These are phyloP conservation scores for Yarrowia hollandica DNA, from an alignment of 805 yeast genomes.

Conservation along the genomic window DNA sequence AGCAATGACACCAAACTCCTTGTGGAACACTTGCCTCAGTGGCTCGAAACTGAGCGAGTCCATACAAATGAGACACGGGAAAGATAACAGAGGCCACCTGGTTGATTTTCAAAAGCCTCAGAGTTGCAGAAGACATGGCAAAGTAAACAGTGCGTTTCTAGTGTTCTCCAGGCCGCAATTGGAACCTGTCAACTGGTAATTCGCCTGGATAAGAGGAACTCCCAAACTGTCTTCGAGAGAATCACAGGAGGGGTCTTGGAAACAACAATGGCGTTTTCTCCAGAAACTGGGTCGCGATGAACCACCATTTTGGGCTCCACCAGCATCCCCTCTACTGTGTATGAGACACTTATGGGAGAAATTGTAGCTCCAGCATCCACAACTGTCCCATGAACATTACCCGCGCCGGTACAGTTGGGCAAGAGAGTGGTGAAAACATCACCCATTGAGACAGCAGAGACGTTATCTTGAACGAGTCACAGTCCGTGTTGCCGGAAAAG, in stretches of 20 bases:
- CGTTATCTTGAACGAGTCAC: background rate
- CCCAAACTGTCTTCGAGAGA: background rate
- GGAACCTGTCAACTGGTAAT: background rate
- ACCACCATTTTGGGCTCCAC: background rate
- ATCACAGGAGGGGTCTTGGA: background rate
- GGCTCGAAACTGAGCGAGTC: conserved; percentile 37
- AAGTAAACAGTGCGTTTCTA: conserved; percentile 34
- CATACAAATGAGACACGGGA: conserved; percentile 41
- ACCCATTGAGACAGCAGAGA: background rate
- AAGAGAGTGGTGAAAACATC: background rate
- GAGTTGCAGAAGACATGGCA: conserved; percentile 42
- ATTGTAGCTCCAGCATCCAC: conserved; percentile 9
- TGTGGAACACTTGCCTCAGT: conserved; percentile 36
- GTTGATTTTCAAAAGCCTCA: conserved; percentile 48
- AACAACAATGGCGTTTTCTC: background rate
- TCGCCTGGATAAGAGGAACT: background rate
- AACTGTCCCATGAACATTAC: conserved; percentile 10
- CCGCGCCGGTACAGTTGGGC: conserved; percentile 1
- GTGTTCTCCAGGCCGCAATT: background rate
- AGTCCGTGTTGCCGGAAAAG: background rate
- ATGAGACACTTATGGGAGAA: background rate
- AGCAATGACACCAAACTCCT: conserved; percentile 41
- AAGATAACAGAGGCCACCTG: conserved; percentile 36
- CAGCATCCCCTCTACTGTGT: background rate
- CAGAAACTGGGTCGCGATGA: background rate